Evolutionary conservation across 2,329 filamentous ascomycete species (phyloP).

Genomic region (Fusarium zealandicum): DNA sequence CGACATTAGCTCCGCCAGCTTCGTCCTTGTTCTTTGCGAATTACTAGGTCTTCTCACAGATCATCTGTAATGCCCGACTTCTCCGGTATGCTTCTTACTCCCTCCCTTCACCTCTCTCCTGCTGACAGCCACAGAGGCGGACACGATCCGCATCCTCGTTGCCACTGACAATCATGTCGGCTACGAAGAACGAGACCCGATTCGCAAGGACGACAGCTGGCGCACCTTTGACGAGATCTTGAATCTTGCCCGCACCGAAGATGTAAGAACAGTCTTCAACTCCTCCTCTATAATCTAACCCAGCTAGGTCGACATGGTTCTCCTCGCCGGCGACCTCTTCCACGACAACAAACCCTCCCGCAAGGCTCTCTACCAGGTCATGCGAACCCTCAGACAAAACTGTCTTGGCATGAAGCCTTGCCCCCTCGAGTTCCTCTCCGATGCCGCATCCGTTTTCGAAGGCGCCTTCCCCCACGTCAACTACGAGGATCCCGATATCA

Average conservation of each 20-base stretch:
- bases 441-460: slow-evolving; percentile 89
- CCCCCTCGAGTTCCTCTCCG: slow-evolving; percentile 91
- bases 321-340: slow-evolving; percentile 93
- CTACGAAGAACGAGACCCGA: slow-evolving; percentile 89
- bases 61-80: slow-evolving; percentile 42
- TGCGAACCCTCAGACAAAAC: slow-evolving; percentile 91
- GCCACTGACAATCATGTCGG: slow-evolving; percentile 98
- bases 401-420: slow-evolving; percentile 96
- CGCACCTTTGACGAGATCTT: slow-evolving; percentile 95
- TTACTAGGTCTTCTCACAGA: neutral
- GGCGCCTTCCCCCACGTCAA: slow-evolving; percentile 93
- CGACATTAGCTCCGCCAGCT: too few species aligned
- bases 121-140: slow-evolving; percentile 57
- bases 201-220: slow-evolving; percentile 98
- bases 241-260: slow-evolving; percentile 81
- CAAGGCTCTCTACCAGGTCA: slow-evolving; percentile 96
- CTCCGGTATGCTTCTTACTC: slow-evolving; percentile 32
- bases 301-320: slow-evolving; percentile 85
- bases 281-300: neutral
- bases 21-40: neutral
- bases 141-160: slow-evolving; percentile 93
- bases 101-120: neutral
- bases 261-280: slow-evolving; percentile 57
- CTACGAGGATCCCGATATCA: slow-evolving; percentile 97
- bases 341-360: slow-evolving; percentile 98